Base-by-base conservation (phyloP, 345 rosid species). In the Salix viminalis region DNA sequence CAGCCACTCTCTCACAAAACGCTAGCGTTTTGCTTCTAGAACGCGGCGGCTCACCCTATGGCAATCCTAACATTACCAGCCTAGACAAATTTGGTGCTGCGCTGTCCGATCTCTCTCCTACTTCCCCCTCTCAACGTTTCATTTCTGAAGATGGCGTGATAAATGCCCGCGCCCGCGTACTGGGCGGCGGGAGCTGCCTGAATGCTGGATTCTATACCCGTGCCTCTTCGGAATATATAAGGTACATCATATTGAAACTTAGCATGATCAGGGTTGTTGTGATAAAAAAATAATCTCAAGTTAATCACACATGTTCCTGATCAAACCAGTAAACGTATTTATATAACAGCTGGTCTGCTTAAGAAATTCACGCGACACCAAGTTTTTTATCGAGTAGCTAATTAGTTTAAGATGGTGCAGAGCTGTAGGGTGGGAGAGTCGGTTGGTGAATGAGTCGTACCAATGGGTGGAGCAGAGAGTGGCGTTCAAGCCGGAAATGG, bases 31-130 rank as follows among this genome's bases (percentile, higher is more conserved):
- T 81, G 78, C 62, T 81, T 19, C 72, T 81, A 3, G 84, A 77
- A 42, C 81, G 81, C 1, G 84, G 84, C 5, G 84, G 84, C 58
- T 77, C 78, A 0, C 84, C 84, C 13, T 74, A 81, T 56, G 81
- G 81, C 32, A 70, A 81, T 56, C 72, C 84, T 15, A 77, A 81
- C 54, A 77, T 77, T 37, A 77, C 69, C 67, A 41, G 74, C 36
- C 41, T 81, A 23, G 72, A 52, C 19, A 81, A 32, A 21, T 81
- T 81, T 10, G 84, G 84, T 7, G 71, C 67, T 24, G 42, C 80
- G n/a, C 69, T 81, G 26, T 48, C 80, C 34, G 77, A 76, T 41
- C 60, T 28, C 30, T 81, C 80, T 54, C 77, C 83, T 3, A 34
- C 71, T 2, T 73, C 80, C 10, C 83, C 83, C 1, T 76, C 83